A percentile compares a stretch with the other conserved stretches of the same genome.
These are phyloP conservation scores for Colletotrichum tanaceti DNA, from an alignment of 2,329 filamentous ascomycete genomes.

Conservation along the genomic window DNA sequence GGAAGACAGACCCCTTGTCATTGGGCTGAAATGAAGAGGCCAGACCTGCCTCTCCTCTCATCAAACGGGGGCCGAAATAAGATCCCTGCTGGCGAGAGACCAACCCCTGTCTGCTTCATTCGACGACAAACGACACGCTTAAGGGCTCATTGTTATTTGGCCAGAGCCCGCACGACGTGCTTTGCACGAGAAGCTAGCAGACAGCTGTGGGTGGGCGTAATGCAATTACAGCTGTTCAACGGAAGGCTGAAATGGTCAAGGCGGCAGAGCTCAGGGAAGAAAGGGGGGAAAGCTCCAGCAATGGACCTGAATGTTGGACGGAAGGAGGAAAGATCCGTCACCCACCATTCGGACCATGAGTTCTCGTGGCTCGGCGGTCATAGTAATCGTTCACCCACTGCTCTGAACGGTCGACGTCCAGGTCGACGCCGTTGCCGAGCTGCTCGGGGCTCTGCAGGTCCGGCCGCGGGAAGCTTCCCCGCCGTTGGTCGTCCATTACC, in stretches of 20 bases:
- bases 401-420: slow-evolving; percentile 12
- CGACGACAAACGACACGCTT: not conserved
- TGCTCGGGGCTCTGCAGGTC: slow-evolving; percentile 24
- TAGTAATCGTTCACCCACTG: slow-evolving; percentile 38
- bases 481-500: slow-evolving; percentile 28
- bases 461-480: slow-evolving; percentile 17
- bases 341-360: slow-evolving; percentile 37
- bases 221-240: not conserved
- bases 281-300: not conserved
- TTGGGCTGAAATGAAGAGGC: not conserved
- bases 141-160: not conserved
- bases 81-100: not conserved
- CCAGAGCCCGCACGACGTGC: not conserved
- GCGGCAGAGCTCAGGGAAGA: too few species aligned
- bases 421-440: slow-evolving; percentile 16
- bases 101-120: slow-evolving; percentile 5
- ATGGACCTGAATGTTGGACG: not conserved
- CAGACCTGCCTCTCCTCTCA: not conserved
- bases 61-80: slow-evolving; percentile 3
- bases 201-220: not conserved
- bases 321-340: not conserved
- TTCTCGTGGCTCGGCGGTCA: slow-evolving; percentile 33
- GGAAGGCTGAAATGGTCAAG: too few species aligned
- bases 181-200: slow-evolving; percentile 2
- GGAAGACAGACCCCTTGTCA: not conserved